Base-by-base conservation (phyloP, 2,329 filamentous ascomycete genomes). In the Achaetomium macrosporum region DNA sequence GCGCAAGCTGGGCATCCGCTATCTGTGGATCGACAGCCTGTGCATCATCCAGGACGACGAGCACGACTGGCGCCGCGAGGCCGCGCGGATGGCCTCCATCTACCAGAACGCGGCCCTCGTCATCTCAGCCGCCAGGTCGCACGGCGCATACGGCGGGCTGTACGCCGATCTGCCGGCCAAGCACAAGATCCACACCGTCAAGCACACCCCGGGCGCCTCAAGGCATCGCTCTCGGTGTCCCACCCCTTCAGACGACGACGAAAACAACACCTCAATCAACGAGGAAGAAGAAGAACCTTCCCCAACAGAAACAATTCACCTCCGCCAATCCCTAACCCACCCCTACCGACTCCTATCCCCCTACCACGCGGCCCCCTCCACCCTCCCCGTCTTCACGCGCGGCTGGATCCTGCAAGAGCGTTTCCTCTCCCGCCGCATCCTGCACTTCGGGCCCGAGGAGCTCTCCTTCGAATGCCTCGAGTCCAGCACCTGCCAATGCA, bases 401-500 rank as follows among this genome's bases (percentile, higher is more conserved):
- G 61, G 58, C 17, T 65, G 61, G 61, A 59, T 60, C 16, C 55
- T 60, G 6, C 59, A 65, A 39, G 62, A 64, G 29, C 57, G 57
- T 13, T 39, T 60, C 8, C 50, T 65, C 2, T 57, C 57, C 4
- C 36, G 51, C 12, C 58, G 60, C 15, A 52, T 57, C 10, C 45
- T 60, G n/a, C 56, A 59, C 47, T 60, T 61, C 33, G 54, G 53
- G 41, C 47, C 49, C 3, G 44, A 59, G 1, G 57, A 61, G 9
- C 49, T 59, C 19, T 37, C 43, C 20, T 56, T 55, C 16, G 59
- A 59, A 17, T 61, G 59, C 17, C 50, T 53, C 2, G 39, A 46
- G 25, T 12, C 11, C 2, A 33, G 40, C 1, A 16, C 42, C 6
- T 60, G 58, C 44, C 58, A 60, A 25, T 60, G 58, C 53, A 12